Base-by-base conservation (phyloP, 495 filamentous ascomycete genomes). In the Podospora australis region DNA sequence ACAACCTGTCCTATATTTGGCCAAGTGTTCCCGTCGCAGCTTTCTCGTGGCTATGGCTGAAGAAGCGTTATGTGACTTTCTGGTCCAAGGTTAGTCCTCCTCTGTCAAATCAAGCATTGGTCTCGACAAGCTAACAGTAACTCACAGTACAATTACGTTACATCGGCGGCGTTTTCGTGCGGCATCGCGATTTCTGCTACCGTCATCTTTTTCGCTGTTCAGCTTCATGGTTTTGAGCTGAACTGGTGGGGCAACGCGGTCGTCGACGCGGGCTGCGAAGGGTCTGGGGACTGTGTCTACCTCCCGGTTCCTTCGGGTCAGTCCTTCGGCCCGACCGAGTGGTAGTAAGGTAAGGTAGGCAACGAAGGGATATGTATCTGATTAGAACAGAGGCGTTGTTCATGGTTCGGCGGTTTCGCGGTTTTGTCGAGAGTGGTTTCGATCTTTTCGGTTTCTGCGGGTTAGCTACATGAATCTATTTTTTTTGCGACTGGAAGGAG, bases 231-330 rank as follows among this genome's bases (percentile, higher is more conserved):
- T 28, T 34, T 66, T n/a, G 26, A 60, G 29, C n/a, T 70, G n/a
- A 25, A 64, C 30, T 71, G 69, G 69, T 70, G 67, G 69, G 69
- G 69, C 3, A 71, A 69, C 48, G 53, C 34, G 3, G 58, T 65
- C 3, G 39, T 56, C 2, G 17, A 34, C 4, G 44, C 57, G 24
- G 69, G 69, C 8, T 71, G 68, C 39, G 64, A 70, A 26, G 56
- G 34, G 4, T 42, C 23, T 0, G 44, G 39, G 4, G 44, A 49
- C 29, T 71, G 67, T 44, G 44, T 45, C 3, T 49, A 62, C 8
- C 40, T 51, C 26, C 17, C 26, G 38, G 46, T 72, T 3, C 26
- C 38, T 0, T 49, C 59, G 30, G 68, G 66, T 1, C 59, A 67
- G 38, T 68, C 65, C 35, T 68, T 71, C 49, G 67, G 67, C 2